Base-by-base conservation (phyloP, 495 filamentous ascomycete genomes). In the Elasticomyces elasticus region DNA sequence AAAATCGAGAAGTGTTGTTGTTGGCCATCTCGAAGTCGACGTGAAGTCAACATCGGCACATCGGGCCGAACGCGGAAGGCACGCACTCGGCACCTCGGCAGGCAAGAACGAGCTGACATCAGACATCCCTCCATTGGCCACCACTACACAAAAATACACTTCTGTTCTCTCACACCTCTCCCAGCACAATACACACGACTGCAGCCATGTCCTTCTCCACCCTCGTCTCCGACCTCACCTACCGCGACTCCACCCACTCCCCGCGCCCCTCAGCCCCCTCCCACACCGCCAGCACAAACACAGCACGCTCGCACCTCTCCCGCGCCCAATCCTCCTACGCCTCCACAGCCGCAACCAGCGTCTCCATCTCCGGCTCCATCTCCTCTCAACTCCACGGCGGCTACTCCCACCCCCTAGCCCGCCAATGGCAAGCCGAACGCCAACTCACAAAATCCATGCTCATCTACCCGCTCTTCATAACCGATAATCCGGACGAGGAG, bases 381-480 rank as follows among this genome's bases (percentile, higher is more conserved):
- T 86, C 87, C 11, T 95, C 89, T 64, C 92, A 97, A 65, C 78
- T 98, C 25, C 92, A 98, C 69, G 84, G 89, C 54, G 92, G 92
- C 49, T 98, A 97, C 68, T 85, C 81, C 61, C 92, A 98, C 65
- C 89, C 92, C 24, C 78, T 98, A 43, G 83, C 87, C 43, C 76
- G 92, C 55, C 77, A 86, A 64, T 98, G 92, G 92, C 92, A 98
- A 66, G 87, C 92, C 10, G 94, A 98, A 71, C 78, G 89, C 45
- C 90, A 97, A 76, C 78, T 98, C 64, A 97, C 94, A 19, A 98
- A 98, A 81, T 89, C 89, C 28, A 97, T 97, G 91, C 80, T 98
- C 60, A 95, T 98, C 49, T 95, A 94, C 69, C 92, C 92, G 1
- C 78, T 98, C 40, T 98, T 98, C 73, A 84, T 98, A 59, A 92